These are phyloP conservation scores for Schwanniomyces occidentalis DNA, from an alignment of 805 yeast genomes.

Conservation along the genomic window DNA sequence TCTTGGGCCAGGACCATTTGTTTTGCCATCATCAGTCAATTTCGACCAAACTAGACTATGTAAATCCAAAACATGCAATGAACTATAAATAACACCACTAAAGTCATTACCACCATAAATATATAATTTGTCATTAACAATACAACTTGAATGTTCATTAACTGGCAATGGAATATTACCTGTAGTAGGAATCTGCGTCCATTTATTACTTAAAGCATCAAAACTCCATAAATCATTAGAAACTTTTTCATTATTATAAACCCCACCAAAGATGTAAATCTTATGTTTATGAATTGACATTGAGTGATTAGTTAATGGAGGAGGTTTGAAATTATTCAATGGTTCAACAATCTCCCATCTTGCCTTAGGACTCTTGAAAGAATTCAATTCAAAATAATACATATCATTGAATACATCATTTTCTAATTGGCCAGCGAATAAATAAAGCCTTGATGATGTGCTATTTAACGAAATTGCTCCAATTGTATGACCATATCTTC, in stretches of 20 bases:
- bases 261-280: slow-evolving; percentile 89
- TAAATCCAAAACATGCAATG: slow-evolving; percentile 75
- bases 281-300: slow-evolving; percentile 79
- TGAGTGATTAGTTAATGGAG: slow-evolving; percentile 88
- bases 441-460: slow-evolving; percentile 57
- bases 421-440: slow-evolving; percentile 93
- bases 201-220: slow-evolving; percentile 65
- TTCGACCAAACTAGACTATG: slow-evolving; percentile 71
- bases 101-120: slow-evolving; percentile 87
- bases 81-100: slow-evolving; percentile 65
- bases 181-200: slow-evolving; percentile 71
- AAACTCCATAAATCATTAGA: slow-evolving; percentile 78
- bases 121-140: slow-evolving; percentile 76
- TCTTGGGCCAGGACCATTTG: slow-evolving; percentile 72
- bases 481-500: slow-evolving; percentile 93
- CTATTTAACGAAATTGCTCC: slow-evolving; percentile 61
- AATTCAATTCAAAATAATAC: slow-evolving; percentile 81
- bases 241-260: slow-evolving; percentile 64
- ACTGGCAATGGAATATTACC: slow-evolving; percentile 81
- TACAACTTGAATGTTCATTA: slow-evolving; percentile 86
- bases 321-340: slow-evolving; percentile 52
- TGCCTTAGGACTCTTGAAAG: slow-evolving; percentile 80
- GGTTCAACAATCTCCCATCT: slow-evolving; percentile 78
- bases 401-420: slow-evolving; percentile 85
- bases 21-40: slow-evolving; percentile 49